phyloP scores from a whole-genome alignment of 768 basidiomycete genomes.

The Macrolepiota fuliginosa region DNA sequence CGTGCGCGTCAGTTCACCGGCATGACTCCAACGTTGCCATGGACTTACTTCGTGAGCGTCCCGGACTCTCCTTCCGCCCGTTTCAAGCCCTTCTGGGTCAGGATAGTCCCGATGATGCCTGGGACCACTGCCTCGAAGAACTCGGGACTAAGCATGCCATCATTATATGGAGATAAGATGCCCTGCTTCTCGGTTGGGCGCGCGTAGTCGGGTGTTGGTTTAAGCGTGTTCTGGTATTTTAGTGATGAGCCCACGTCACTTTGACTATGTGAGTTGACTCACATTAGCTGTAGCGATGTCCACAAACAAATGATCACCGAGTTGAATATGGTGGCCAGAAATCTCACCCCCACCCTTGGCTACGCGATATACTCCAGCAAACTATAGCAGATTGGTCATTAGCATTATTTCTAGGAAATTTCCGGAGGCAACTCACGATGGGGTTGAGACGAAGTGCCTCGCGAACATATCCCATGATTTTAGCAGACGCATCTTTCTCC shows the following conservation, averaged over 20 bases:
- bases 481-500: constrained; percentile 21
- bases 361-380: constrained; percentile 41
- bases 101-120: constrained; percentile 40
- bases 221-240: not conserved
- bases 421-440: constrained; percentile 21
- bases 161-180: constrained; percentile 19
- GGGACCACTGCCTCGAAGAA: constrained; percentile 45
- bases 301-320: constrained; percentile 31
- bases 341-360: constrained; percentile 28
- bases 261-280: constrained; percentile 8
- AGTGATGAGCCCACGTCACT: not conserved
- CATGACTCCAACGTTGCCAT: not conserved
- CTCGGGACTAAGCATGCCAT: constrained; percentile 28
- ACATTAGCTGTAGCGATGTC: constrained; percentile 36
- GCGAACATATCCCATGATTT: constrained; percentile 41
- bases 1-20: not conserved
- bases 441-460: constrained; percentile 46
- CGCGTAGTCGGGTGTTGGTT: constrained; percentile 17
- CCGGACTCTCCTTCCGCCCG: constrained; percentile 38
- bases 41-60: constrained; percentile 32
- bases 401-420: not conserved
- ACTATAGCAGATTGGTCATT: constrained; percentile 20
- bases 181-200: constrained; percentile 21
- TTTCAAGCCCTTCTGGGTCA: constrained; percentile 39
- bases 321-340: constrained; percentile 18